Conservation (phyloP, 1,284 basidiomycete species). For the Moesziomyces globuligerus region DNA sequence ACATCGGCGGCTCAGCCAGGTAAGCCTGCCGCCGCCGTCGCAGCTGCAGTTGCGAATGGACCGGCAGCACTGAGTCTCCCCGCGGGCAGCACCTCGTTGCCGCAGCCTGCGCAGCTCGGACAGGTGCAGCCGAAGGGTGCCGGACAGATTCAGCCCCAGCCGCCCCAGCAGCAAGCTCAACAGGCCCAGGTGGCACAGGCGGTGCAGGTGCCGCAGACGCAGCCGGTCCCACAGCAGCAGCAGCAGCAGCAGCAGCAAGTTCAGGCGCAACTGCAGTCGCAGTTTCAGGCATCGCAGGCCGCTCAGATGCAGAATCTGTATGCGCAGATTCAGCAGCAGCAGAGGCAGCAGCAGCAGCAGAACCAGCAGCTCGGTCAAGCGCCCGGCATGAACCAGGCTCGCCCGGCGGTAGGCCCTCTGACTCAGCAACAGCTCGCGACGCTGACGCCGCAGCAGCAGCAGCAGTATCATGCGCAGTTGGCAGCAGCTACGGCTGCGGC, state of each 20-base stretch:
- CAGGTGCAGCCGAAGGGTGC: constrained; percentile 20
- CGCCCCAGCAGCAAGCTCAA: constrained; percentile 12
- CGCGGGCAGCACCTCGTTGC: constrained; percentile 16
- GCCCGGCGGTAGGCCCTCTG: constrained; percentile 28
- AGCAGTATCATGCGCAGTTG: constrained; percentile 44
- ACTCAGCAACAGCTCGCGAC: constrained; percentile 35
- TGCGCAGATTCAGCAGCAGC: constrained; percentile 49
- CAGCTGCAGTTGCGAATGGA: constrained; percentile 8
- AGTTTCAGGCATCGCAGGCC: constrained; percentile 34
- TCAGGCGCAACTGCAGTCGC: constrained; percentile 31
- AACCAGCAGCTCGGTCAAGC: constrained; percentile 19
- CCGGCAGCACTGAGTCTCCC: constrained; percentile 12
- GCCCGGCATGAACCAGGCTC: constrained; percentile 24
- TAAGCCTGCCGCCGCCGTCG: constrained; percentile 8
- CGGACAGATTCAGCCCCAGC: constrained; percentile 5
- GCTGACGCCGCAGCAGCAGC: constrained; percentile 38
- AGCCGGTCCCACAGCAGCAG: constrained; percentile 20
- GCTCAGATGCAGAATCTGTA: constrained; percentile 47
- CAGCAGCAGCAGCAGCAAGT: constrained; percentile 21
- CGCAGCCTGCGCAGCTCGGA: constrained; percentile 11
- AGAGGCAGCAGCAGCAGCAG: constrained; percentile 35
- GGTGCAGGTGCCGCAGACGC: constrained; percentile 11
- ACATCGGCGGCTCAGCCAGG: constrained; percentile 15
- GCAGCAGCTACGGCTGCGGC: constrained; percentile 42
- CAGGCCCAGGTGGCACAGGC: not conserved